Percentiles rank a stretch among this genome's conserved stretches.
Conservation (phyloP, 371 early-diverging fungal genomes). For the Chytridiales sp. region DNA sequence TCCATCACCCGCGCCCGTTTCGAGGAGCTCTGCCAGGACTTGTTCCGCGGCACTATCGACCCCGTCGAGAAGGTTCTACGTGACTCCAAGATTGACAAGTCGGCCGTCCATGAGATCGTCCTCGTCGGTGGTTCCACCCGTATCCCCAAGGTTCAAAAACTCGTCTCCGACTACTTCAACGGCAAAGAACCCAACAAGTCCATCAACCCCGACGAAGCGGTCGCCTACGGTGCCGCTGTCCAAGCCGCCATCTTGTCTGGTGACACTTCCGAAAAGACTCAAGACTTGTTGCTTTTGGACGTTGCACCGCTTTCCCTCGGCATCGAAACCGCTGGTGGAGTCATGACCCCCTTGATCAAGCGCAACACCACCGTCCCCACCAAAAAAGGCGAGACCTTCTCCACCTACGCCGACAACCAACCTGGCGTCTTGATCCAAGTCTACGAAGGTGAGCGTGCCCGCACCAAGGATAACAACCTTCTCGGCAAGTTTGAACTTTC, state of each 20-base stretch:
- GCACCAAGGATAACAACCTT: constrained; percentile 95
- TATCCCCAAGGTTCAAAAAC: constrained; percentile 99
- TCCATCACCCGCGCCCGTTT: constrained; percentile 96
- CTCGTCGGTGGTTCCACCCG: constrained; percentile 99
- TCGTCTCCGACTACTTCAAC: constrained; percentile 96
- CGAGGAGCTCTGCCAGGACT: constrained; percentile 93
- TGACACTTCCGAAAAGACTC: constrained; percentile 85
- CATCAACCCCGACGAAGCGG: constrained; percentile 98
- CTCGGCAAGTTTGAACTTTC: constrained; percentile 96
- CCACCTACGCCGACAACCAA: constrained; percentile 98
- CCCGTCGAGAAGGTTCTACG: constrained; percentile 95
- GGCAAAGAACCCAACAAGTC: constrained; percentile 96
- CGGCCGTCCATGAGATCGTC: constrained; percentile 92
- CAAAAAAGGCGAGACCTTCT: constrained; percentile 97
- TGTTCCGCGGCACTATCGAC: constrained; percentile 91
- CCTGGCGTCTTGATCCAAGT: constrained; percentile 97
- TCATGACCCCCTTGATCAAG: constrained; percentile 94
- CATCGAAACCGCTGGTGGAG: constrained; percentile 96
- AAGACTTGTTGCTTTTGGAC: constrained; percentile 72
- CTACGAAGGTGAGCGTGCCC: constrained; percentile 96
- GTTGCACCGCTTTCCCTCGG: constrained; percentile 66
- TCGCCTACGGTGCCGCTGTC: constrained; percentile 98
- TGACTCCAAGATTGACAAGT: constrained; percentile 93
- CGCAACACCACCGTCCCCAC: constrained; percentile 97
- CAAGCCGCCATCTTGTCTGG: constrained; percentile 94